A percentile compares a stretch with the other conserved stretches of the same genome.
Evolutionary conservation across 148 eudicot species (phyloP).

Genomic region (Nyssa sinensis): DNA sequence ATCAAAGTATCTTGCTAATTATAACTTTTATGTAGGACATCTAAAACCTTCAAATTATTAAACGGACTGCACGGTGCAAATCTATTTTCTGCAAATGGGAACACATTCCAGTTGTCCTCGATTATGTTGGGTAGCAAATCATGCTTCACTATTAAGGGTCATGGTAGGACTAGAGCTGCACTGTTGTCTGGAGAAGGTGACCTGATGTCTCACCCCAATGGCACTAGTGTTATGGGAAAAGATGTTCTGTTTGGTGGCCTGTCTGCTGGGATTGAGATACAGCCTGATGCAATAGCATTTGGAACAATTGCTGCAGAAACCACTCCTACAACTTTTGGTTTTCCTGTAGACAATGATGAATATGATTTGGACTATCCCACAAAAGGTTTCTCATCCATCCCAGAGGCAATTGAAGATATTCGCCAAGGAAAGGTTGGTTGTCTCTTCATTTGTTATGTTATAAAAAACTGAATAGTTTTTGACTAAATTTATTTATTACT

Average conservation of each 20-base stretch:
- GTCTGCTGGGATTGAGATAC: constrained; percentile 58
- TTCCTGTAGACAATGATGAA: constrained; percentile 53
- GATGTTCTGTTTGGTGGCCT: constrained; percentile 31
- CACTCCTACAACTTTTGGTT: constrained; percentile 47
- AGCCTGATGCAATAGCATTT: constrained; percentile 53
- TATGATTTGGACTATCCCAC: constrained; percentile 72
- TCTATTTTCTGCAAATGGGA: constrained; percentile 36
- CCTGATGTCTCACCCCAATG: constrained; percentile 39
- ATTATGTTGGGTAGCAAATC: constrained; percentile 34
- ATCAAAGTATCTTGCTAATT: not conserved
- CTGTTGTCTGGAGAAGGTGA: constrained; percentile 66
- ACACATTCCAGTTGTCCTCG: constrained; percentile 30
- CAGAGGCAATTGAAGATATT: constrained; percentile 93
- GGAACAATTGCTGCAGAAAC: constrained; percentile 79
- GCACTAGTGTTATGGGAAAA: constrained; percentile 20
- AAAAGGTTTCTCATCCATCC: constrained; percentile 79
- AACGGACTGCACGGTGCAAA: constrained; percentile 40
- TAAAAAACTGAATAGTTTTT: not conserved
- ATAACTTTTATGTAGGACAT: constrained; percentile 28
- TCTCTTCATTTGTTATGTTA: not conserved
- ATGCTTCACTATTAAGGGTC: constrained; percentile 29
- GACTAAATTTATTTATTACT: not conserved
- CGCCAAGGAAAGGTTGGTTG: constrained; percentile 83
- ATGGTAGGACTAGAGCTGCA: constrained; percentile 47
- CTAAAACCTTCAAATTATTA: constrained; percentile 36